phyloP scores from a whole-genome alignment of 352 stramenopile species.

The Salisapilia sapeloensis region DNA sequence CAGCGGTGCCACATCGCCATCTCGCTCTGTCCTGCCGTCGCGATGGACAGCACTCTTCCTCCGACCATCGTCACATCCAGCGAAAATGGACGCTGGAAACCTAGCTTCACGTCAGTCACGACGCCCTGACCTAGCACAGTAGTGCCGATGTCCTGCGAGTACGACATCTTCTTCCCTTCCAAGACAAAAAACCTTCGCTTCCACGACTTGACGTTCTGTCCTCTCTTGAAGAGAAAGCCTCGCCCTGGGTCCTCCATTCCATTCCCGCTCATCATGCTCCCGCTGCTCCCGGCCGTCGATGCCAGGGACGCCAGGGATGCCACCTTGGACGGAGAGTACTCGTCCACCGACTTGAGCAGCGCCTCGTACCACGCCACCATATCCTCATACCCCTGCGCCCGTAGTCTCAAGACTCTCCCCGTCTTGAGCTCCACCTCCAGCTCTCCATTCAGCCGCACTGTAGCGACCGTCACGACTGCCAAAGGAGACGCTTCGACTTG shows the following conservation, averaged over 20 bases:
- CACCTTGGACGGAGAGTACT: neutral
- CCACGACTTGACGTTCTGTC: constrained; percentile 56
- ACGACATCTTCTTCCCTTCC: constrained; percentile 37
- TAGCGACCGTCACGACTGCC: neutral
- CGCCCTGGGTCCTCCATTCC: constrained; percentile 8
- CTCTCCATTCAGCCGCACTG: too few relatives aligned
- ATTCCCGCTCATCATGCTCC: neutral
- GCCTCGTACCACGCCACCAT: too few relatives aligned
- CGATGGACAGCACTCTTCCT: constrained; percentile 40
- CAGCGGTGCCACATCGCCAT: constrained; percentile 41
- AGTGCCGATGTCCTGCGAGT: constrained; percentile 17
- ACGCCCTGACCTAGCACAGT: constrained; percentile 23
- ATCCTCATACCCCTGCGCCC: too few relatives aligned
- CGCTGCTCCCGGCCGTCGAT: constrained; percentile 6
- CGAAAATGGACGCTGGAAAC: constrained; percentile 46
- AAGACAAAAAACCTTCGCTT: constrained; percentile 45
- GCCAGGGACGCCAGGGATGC: too few relatives aligned
- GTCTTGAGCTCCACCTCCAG: neutral
- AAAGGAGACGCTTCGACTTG: constrained; percentile 21
- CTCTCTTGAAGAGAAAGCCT: constrained; percentile 54
- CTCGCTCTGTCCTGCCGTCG: constrained; percentile 26
- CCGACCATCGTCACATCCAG: constrained; percentile 45
- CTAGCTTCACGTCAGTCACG: constrained; percentile 29
- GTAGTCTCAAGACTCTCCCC: too few relatives aligned
- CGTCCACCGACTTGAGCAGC: neutral